Percentiles rank a stretch among this genome's conserved stretches.
phyloP scores from a whole-genome alignment of 495 filamentous ascomycete genomes.

The Aspergillus biplanus region DNA sequence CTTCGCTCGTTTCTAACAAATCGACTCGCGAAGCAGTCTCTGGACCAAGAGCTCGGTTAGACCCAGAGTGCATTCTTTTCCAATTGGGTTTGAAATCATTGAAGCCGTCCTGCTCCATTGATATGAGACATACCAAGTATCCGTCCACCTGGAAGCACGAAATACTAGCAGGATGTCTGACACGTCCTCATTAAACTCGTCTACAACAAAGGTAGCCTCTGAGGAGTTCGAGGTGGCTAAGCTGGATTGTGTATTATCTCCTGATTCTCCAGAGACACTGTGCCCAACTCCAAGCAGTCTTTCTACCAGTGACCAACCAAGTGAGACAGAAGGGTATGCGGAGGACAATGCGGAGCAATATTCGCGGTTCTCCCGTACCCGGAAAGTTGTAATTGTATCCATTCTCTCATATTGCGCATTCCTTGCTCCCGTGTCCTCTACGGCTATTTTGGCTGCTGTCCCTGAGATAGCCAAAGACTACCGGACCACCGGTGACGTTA shows the following conservation, averaged over 20 bases:
- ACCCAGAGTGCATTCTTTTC: neutral
- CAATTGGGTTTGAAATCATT: neutral
- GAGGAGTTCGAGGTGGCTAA: conserved; percentile 11
- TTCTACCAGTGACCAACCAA: conserved; percentile 14
- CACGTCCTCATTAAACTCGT: conserved; percentile 13
- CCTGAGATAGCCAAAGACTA: conserved; percentile 69
- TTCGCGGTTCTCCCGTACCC: conserved; percentile 52
- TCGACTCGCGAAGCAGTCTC: neutral
- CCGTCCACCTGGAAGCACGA: conserved; percentile 1
- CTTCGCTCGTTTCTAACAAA: neutral
- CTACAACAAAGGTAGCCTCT: conserved; percentile 14
- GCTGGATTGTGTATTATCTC: conserved; percentile 13
- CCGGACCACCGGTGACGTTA: conserved; percentile 62
- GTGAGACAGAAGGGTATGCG: conserved; percentile 23
- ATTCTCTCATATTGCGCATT: conserved; percentile 69
- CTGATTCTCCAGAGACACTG: conserved; percentile 16
- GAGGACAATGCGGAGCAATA: conserved; percentile 53
- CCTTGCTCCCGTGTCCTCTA: conserved; percentile 69
- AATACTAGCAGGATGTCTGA: conserved; percentile 9
- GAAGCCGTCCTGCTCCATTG: neutral
- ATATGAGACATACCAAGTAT: neutral
- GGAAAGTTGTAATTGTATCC: conserved; percentile 64
- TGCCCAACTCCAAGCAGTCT: conserved; percentile 16
- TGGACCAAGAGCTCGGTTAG: neutral
- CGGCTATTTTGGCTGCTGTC: conserved; percentile 68